Evolutionary conservation across 1,139 yeast genomes (phyloP).

Genomic region (Hyphopichia fennica): DNA sequence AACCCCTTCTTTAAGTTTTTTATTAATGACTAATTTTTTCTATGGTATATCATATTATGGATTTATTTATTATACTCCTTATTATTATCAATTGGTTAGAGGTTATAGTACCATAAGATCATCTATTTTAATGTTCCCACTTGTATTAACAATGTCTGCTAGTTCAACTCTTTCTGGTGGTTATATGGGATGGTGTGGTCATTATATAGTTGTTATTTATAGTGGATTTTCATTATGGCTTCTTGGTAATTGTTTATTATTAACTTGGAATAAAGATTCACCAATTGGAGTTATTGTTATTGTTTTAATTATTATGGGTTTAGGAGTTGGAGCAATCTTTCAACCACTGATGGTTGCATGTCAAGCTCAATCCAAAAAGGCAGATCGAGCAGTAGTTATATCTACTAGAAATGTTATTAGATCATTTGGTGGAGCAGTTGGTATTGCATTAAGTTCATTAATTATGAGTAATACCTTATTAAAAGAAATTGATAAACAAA

Average conservation of each 20-base stretch:
- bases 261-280: slow-evolving; percentile 30
- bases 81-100: slow-evolving; percentile 49
- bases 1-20: slow-evolving; percentile 31
- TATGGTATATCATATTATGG: slow-evolving; percentile 52
- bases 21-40: slow-evolving; percentile 41
- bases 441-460: slow-evolving; percentile 46
- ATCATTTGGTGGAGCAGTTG: slow-evolving; percentile 55
- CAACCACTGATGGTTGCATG: slow-evolving; percentile 57
- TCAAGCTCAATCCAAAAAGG: slow-evolving; percentile 45
- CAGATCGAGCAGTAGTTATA: slow-evolving; percentile 55
- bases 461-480: slow-evolving; percentile 42
- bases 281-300: slow-evolving; percentile 32
- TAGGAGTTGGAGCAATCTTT: slow-evolving; percentile 52
- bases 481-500: slow-evolving; percentile 15
- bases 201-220: slow-evolving; percentile 39
- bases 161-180: slow-evolving; percentile 39
- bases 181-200: slow-evolving; percentile 40
- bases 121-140: slow-evolving; percentile 36
- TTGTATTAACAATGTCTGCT: slow-evolving; percentile 36
- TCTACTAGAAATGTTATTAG: slow-evolving; percentile 53
- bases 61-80: slow-evolving; percentile 46
- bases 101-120: slow-evolving; percentile 33
- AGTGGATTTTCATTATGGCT: slow-evolving; percentile 45
- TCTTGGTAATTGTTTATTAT: slow-evolving; percentile 36
- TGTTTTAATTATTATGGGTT: slow-evolving; percentile 41